These are phyloP conservation scores for Leishmania gerbilli DNA, from an alignment of 208 protist species.

Conservation along the genomic window DNA sequence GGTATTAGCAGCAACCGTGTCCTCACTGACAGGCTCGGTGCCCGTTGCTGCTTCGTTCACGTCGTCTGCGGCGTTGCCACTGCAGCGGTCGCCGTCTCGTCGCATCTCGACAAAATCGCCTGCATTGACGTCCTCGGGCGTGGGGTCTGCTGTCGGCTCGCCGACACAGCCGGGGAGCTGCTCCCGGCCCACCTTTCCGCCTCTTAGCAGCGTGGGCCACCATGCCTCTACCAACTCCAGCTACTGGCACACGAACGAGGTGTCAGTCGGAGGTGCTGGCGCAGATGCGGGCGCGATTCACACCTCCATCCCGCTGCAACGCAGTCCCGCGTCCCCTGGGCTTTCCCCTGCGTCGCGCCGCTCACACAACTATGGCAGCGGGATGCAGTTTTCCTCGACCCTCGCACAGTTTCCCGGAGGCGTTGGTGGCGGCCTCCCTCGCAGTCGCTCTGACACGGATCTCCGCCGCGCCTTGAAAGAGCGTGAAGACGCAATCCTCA, in stretches of 20 bases:
- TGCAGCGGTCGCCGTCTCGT: constrained; percentile 10
- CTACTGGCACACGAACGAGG: constrained; percentile 12
- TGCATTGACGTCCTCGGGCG: not conserved
- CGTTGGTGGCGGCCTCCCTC: constrained; percentile 2
- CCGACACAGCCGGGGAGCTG: not conserved
- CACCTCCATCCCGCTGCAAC: constrained; percentile 11
- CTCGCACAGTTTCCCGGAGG: not conserved
- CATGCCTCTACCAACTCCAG: constrained; percentile 8
- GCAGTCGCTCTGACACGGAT: constrained; percentile 26
- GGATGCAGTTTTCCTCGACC: not conserved
- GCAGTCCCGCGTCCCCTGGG: constrained; percentile 1
- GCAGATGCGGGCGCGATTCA: not conserved
- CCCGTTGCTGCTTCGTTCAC: not conserved
- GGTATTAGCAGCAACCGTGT: not conserved
- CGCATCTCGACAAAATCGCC: not conserved
- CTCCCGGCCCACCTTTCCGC: not conserved
- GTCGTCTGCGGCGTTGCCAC: not conserved
- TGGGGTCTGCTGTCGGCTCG: not conserved
- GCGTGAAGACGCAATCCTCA: not conserved
- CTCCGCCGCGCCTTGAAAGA: constrained; percentile 27
- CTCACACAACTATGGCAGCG: not conserved
- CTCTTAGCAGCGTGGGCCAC: not conserved
- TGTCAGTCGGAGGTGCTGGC: not conserved
- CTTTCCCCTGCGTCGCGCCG: not conserved
- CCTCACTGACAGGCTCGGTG: constrained; percentile 3